Percentiles rank a stretch among this genome's conserved stretches.
These are phyloP conservation scores for Xylariaceae sp. DNA, from an alignment of 2,329 filamentous ascomycete species.

Conservation along the genomic window DNA sequence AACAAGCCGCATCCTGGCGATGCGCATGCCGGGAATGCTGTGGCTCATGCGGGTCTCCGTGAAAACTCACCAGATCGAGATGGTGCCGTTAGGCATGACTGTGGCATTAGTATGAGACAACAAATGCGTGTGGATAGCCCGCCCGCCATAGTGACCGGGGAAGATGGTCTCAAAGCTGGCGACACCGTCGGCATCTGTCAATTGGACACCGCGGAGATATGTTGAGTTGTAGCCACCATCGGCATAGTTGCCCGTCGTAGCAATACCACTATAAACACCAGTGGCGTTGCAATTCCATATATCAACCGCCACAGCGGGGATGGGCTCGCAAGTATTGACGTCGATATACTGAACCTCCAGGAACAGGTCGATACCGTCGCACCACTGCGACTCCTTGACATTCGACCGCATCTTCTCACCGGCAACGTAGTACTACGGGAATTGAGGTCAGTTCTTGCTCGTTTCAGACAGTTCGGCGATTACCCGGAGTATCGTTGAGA, in stretches of 20 bases:
- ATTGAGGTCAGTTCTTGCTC: too few species aligned
- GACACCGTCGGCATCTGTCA: conserved; percentile 50
- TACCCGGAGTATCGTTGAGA: too few species aligned
- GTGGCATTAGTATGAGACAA: conserved; percentile 35
- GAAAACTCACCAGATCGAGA: conserved; percentile 30
- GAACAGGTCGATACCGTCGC: conserved; percentile 46
- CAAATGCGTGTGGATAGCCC: conserved; percentile 47
- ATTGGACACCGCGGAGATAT: conserved; percentile 52
- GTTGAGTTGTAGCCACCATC: conserved; percentile 43
- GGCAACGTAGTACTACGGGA: conserved; percentile 42
- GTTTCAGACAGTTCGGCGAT: too few species aligned
- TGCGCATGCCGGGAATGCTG: too few species aligned
- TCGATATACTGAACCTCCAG: conserved; percentile 51
- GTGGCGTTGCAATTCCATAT: conserved; percentile 49
- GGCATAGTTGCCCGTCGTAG: conserved; percentile 32
- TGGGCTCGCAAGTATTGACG: conserved; percentile 48
- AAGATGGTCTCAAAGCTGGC: conserved; percentile 51
- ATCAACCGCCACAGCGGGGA: conserved; percentile 46
- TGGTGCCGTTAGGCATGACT: conserved; percentile 36
- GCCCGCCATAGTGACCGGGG: conserved; percentile 45
- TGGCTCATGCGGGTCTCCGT: neutral
- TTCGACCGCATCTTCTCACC: conserved; percentile 50
- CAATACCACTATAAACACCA: conserved; percentile 44
- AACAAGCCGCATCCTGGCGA: too few species aligned
- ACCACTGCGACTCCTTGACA: conserved; percentile 44